Evolutionary conservation across 2,329 filamentous ascomycete species (phyloP).

Genomic region (Curvularia verruculosa): DNA sequence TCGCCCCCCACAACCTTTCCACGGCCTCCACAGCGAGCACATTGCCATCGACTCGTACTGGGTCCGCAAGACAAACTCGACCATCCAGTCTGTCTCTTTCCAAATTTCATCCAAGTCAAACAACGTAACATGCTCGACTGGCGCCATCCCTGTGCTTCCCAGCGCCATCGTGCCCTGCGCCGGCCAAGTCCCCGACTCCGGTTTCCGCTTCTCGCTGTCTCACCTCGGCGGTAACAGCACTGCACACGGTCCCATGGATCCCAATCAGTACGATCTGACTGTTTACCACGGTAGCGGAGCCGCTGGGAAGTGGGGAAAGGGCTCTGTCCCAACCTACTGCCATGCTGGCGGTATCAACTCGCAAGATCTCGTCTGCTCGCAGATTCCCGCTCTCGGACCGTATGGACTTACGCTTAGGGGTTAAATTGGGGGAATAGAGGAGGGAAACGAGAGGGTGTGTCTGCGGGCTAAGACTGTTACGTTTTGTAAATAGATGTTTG

Average conservation of each 20-base stretch:
- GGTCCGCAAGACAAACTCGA: constrained; percentile 26
- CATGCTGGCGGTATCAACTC: constrained; percentile 27
- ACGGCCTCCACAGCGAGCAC: constrained; percentile 19
- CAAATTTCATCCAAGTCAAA: no score
- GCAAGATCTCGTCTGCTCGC: constrained; percentile 27
- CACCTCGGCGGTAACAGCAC: background rate
- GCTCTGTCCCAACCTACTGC: constrained; percentile 26
- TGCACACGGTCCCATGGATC: background rate
- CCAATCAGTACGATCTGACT: background rate
- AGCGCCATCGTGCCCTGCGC: background rate
- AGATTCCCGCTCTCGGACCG: constrained; percentile 2
- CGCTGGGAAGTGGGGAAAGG: constrained; percentile 17
- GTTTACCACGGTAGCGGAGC: background rate
- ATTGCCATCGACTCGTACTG: constrained; percentile 28
- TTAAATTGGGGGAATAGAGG: background rate
- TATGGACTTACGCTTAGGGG: background rate
- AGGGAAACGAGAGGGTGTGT: no score
- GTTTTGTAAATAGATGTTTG: no score
- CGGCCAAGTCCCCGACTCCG: background rate
- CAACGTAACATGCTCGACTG: constrained; percentile 19
- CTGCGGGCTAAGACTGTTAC: no score
- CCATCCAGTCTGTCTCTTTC: constrained; percentile 28
- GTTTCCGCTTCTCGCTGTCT: background rate
- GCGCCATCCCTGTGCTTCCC: constrained; percentile 20
- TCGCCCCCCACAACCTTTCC: constrained; percentile 14